Evolutionary conservation across 192 early-diverging fungal genomes (phyloP), one percentile per base, ranked within the genome.

Genomic region (Coemansia sp.): DNA sequence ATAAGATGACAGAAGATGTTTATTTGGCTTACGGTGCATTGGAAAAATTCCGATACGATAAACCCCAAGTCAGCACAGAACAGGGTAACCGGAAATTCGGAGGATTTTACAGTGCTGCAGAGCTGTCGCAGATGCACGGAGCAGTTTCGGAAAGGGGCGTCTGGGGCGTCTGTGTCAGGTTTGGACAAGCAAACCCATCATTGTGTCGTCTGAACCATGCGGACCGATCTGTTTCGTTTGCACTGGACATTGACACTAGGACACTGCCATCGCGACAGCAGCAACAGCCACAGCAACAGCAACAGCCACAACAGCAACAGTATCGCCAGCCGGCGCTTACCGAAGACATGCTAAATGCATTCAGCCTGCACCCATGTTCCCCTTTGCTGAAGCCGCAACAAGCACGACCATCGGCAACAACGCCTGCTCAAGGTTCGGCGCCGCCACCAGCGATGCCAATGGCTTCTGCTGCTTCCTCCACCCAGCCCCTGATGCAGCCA

Each of bases 101-200:
- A 15, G 70, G 70, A 12, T 73, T 63, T 54, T 68, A 81, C 23
- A 67, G 72, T 9, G 74, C 54, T 19, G 69, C 63, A 5, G 74
- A 76, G 38, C 64, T 81, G 40, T 63, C 79, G 43, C 66, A 72
- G 64, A 73, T 81, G 70, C 74, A 81, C 44, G 70, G 74, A 5
- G 58, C 16, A 48, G 50, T 81, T 32, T 58, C 47, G 2, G 74
- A 76, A 63, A 32, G 54, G 53, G 68, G 66, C 1, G 67, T 76
- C 6, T 81, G 79, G 79, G 40, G 47, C 56, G 37, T 64, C 41
- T 81, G 79, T 47, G 49, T 54, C 18, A 65, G 61, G 13, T 41
- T 57, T 61, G 73, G 69, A 0, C 64, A 69, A 49, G 41, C 38
- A 8, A 67, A 69, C 16, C 59, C 74, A 0, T 40, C 19, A 16